Percentiles rank a stretch among this genome's conserved stretches.
Evolutionary conservation across 2,329 filamentous ascomycete genomes (phyloP).

Genomic region (Trichoderma atrobrunneum): DNA sequence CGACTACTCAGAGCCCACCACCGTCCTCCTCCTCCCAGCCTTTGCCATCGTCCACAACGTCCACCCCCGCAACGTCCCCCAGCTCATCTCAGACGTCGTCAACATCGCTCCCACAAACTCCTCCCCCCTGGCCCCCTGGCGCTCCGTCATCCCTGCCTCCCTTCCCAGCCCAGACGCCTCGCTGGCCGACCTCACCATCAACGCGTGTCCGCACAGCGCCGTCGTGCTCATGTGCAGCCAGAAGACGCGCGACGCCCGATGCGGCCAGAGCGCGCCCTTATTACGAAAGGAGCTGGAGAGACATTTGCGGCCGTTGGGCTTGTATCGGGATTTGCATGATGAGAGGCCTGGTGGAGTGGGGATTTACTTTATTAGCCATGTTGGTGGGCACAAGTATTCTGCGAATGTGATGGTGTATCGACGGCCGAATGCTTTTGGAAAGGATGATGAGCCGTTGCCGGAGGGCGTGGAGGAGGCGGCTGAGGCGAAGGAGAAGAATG

Average conservation of each 20-base stretch:
- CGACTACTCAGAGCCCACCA: constrained; percentile 68
- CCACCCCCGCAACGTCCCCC: constrained; percentile 68
- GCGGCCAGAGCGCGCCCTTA: constrained; percentile 88
- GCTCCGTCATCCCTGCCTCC: constrained; percentile 34
- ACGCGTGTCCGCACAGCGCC: constrained; percentile 73
- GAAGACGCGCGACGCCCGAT: constrained; percentile 88
- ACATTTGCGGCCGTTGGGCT: constrained; percentile 76
- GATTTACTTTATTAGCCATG: constrained; percentile 94
- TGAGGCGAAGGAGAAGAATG: constrained; percentile 26
- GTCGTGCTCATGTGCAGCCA: constrained; percentile 94
- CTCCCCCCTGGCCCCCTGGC: constrained; percentile 51
- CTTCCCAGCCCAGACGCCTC: constrained; percentile 31
- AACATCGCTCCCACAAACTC: constrained; percentile 71
- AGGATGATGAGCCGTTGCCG: constrained; percentile 42
- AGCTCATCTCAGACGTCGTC: constrained; percentile 69
- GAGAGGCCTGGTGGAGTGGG: constrained; percentile 87
- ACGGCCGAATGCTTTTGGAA: constrained; percentile 55
- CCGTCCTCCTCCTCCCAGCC: constrained; percentile 77
- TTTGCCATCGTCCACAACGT: constrained; percentile 83
- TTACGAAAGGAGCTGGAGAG: constrained; percentile 86
- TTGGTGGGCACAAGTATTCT: constrained; percentile 93
- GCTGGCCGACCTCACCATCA: constrained; percentile 31
- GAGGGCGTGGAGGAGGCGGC: constrained; percentile 26
- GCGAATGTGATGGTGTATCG: constrained; percentile 95
- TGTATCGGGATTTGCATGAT: constrained; percentile 86